Base-by-base conservation (phyloP, 2,329 filamentous ascomycete genomes). In the Helminthosporium solani region DNA sequence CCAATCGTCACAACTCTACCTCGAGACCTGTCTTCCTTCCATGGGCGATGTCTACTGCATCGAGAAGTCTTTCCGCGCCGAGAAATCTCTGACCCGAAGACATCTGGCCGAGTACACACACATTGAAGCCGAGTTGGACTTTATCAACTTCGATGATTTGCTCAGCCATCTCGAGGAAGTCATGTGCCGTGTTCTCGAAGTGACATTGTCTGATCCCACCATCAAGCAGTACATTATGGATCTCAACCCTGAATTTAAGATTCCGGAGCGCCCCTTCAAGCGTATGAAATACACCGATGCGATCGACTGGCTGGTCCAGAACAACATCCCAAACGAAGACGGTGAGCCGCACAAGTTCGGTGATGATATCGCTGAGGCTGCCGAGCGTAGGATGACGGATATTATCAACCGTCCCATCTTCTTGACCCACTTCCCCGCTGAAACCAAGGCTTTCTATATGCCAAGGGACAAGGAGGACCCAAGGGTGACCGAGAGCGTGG, bases 361-460 rank as follows among this genome's bases (percentile, higher is more conserved):
- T 54, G 94, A 99, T 69, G 94, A 99, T 70, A 99, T 99, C 63
- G 94, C 94, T 56, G 94, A 97, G 74, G 94, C 94, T 11, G 94
- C 94, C 11, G 94, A 99, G 80, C 87, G 94, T 61, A 83, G 80
- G 68, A 99, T 99, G 94, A 97, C 92, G 1, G 94, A 99, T 70
- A 87, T 86, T 60, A 95, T 99, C 78, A 94, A 95, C 83, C 78
- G 83, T 44, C 94, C 94, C 52, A 96, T 99, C 72, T 89, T 97
- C 78, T 80, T 97, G 33, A 97, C 92, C 2, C 92, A 97, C 75
- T 99, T 99, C 83, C 94, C 94, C 16, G 85, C 85, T 49, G 90
- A 92, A 75, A 96, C 99, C 80, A 99, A 99, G 80, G 88, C 94
- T 1, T 99, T 99, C 73, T 99, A 99, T 81, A 99, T 99, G 94